Conservation (phyloP, 192 early-diverging fungal genomes). For the Coemansia sp. region DNA sequence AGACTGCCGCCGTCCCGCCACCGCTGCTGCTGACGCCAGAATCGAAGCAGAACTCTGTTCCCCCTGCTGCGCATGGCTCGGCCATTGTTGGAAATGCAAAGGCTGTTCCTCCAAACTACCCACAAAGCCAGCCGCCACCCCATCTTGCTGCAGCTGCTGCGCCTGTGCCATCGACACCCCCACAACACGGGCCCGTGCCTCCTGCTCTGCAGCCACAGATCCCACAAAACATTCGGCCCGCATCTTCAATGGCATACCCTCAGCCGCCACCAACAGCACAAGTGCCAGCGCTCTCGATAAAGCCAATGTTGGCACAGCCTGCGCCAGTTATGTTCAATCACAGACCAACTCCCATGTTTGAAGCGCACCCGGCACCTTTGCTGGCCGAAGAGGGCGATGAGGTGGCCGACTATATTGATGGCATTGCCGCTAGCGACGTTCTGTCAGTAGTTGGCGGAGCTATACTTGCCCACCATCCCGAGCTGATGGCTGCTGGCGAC, state of each 20-base stretch:
- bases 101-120: background rate
- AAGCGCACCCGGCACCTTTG: background rate
- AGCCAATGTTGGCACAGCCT: no score
- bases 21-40: conserved; percentile 2
- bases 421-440: conserved; percentile 17
- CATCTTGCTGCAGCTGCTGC: background rate
- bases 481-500: background rate
- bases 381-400: background rate
- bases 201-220: conserved; percentile 11
- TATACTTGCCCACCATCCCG: conserved; percentile 25
- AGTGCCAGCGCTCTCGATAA: no score
- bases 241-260: background rate
- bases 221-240: background rate
- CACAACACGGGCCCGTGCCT: conserved; percentile 2
- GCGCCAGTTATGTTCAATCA: conserved; percentile 1
- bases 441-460: conserved; percentile 29
- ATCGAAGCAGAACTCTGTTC: background rate
- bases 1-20: background rate
- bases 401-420: conserved; percentile 12
- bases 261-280: conserved; percentile 2
- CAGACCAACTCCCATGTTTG: conserved; percentile 2
- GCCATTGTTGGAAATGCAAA: background rate
- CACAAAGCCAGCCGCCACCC: conserved; percentile 8
- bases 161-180: conserved; percentile 1
- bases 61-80: conserved; percentile 1